Evolutionary conservation across 495 filamentous ascomycete species (phyloP).

Genomic region (Podospora comata): DNA sequence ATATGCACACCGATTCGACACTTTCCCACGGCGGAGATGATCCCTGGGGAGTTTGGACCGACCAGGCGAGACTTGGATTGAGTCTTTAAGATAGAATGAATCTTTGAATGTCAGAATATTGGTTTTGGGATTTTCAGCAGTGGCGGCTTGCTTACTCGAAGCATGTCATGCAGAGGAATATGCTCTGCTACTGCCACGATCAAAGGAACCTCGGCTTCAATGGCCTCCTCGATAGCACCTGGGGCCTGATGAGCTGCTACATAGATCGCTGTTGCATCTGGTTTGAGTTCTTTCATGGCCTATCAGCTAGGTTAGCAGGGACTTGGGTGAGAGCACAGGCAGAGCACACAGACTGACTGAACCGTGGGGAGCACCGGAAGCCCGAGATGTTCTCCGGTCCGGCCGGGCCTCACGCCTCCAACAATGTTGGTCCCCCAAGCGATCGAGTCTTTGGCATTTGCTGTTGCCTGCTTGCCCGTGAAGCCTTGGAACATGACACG

Average conservation of each 20-base stretch:
- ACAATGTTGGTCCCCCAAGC: conserved; percentile 87
- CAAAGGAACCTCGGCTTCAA: conserved; percentile 82
- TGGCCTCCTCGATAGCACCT: conserved; percentile 80
- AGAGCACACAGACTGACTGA: conserved; percentile 32
- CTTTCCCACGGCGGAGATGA: conserved; percentile 76
- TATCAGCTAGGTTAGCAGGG: conserved; percentile 27
- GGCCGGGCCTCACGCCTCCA: conserved; percentile 77
- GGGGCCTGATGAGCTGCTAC: conserved; percentile 77
- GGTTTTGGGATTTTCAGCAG: not conserved
- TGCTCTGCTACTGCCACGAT: conserved; percentile 91
- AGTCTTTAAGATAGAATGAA: conserved; percentile 72
- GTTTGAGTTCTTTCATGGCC: conserved; percentile 73
- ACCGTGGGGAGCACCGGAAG: conserved; percentile 76
- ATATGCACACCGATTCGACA: conserved; percentile 63
- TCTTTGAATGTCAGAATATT: conserved; percentile 33
- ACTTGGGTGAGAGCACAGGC: not conserved
- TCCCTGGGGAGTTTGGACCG: conserved; percentile 83
- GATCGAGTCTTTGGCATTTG: conserved; percentile 77
- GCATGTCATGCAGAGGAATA: conserved; percentile 81
- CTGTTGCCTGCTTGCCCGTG: conserved; percentile 69
- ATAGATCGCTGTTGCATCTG: conserved; percentile 83
- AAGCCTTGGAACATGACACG: conserved; percentile 87
- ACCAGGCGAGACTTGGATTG: conserved; percentile 80
- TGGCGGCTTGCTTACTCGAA: conserved; percentile 54
- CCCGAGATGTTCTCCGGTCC: conserved; percentile 73